Base-by-base conservation (phyloP, 2,329 filamentous ascomycete genomes). In the Plenodomus tracheiphilus region DNA sequence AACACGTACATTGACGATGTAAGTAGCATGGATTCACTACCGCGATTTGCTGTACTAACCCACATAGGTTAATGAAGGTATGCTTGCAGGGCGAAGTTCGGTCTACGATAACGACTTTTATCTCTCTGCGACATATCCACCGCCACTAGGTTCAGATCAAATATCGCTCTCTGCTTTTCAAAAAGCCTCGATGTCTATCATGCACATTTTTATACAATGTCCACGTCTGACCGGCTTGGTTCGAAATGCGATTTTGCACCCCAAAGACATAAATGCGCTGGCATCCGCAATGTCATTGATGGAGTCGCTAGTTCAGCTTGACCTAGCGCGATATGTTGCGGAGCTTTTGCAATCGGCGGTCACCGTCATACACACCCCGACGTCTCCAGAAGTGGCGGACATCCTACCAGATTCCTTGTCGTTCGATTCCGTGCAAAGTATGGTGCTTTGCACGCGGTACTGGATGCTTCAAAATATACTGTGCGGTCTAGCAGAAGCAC, bases 1-100 rank as follows among this genome's bases (percentile, higher is more conserved):
- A 64, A 66, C 36, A 64, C 65, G 2, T 70, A 70, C 18, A 54
- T 64, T 7, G 67, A 70, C n/a, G 67, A 70, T 30, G 67, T 69
- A 41, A 54, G 60, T 56, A 20, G 20, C 22, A 10, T n/a, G n/a
- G n/a, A n/a, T n/a, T n/a, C n/a, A n/a, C n/a, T n/a, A n/a, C n/a
- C n/a, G n/a, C n/a, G n/a, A n/a, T n/a, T 6, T 15, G 8, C 4
- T 4, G 16, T 20, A 28, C 49, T 65, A 4, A 66, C 36, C 10
- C 10, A 5, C 9, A 5, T 21, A 70, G 67, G 66, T 68, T 7
- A 53, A 62, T 2, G 67, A 70, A 54, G 58, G 64, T 7, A 59
- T 67, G 50, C 41, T 70, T 8, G 51, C 56, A 19, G 62, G 62
- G 1, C 61, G 67, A 6, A 49, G 43, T 7, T 68, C 66, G 8